Evolutionary conservation across 1,284 basidiomycete species (phyloP).

Genomic region (Cutaneotrichosporon sp.): DNA sequence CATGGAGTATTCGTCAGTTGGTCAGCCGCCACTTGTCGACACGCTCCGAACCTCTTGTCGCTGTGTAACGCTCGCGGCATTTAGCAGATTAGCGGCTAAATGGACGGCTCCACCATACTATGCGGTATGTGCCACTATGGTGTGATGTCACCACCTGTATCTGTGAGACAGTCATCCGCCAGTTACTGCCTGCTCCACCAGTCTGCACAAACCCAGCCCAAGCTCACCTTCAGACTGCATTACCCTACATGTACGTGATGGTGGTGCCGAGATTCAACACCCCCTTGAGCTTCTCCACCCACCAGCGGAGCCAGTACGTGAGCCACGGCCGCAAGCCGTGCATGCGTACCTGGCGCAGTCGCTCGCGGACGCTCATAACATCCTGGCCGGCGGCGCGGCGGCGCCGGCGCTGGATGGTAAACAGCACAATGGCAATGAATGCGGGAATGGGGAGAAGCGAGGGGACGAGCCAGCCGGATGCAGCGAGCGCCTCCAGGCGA

Average conservation of each 20-base stretch:
- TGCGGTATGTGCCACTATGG: background rate
- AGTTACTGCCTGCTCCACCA: too few relatives aligned
- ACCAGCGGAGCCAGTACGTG: slow-evolving; percentile 40
- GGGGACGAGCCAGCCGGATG: slow-evolving; percentile 17
- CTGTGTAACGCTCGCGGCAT: background rate
- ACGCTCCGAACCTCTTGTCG: background rate
- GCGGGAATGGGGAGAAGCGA: slow-evolving; percentile 19
- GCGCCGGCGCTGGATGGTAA: slow-evolving; percentile 17
- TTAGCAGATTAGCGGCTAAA: background rate
- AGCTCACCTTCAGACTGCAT: slow-evolving; percentile 6
- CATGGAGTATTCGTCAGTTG: background rate
- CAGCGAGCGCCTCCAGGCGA: slow-evolving; percentile 19
- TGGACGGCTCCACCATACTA: background rate
- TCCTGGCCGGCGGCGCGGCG: slow-evolving; percentile 6
- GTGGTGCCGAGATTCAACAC: slow-evolving; percentile 50
- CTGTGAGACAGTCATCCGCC: background rate
- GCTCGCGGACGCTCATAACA: slow-evolving; percentile 19
- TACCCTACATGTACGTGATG: slow-evolving; percentile 44
- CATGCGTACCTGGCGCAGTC: slow-evolving; percentile 21
- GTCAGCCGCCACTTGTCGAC: background rate
- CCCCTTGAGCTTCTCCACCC: slow-evolving; percentile 41
- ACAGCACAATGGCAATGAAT: slow-evolving; percentile 16
- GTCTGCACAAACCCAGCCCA: too few relatives aligned
- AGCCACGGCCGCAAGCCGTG: slow-evolving; percentile 30
- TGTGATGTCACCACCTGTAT: background rate